phyloP scores from a whole-genome alignment of 495 filamentous ascomycete species.

The Letharia columbiana region DNA sequence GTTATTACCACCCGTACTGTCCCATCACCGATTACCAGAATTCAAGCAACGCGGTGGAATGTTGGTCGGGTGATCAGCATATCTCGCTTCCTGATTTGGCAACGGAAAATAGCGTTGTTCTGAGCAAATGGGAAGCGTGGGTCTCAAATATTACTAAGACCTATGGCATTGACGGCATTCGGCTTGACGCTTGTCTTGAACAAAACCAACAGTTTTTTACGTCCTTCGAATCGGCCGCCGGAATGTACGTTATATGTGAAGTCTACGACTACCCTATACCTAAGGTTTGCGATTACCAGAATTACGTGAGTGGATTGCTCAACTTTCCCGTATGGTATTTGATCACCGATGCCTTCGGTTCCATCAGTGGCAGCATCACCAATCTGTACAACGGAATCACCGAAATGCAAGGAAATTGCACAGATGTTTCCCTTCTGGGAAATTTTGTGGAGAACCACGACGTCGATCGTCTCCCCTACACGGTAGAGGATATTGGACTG shows the following conservation, averaged over 20 bases:
- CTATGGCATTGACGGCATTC: conserved; percentile 71
- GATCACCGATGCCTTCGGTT: conserved; percentile 54
- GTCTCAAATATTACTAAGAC: conserved; percentile 52
- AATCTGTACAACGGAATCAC: conserved; percentile 52
- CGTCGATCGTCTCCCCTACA: conserved; percentile 54
- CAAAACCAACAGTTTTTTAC: conserved; percentile 48
- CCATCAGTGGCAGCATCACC: conserved; percentile 48
- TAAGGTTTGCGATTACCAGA: conserved; percentile 59
- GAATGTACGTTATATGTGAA: background rate
- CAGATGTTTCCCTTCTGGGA: conserved; percentile 57
- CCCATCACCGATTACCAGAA: conserved; percentile 54
- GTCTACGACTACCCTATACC: conserved; percentile 52
- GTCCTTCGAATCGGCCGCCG: background rate
- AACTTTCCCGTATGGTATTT: conserved; percentile 67
- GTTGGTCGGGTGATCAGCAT: conserved; percentile 43
- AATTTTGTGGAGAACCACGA: conserved; percentile 80
- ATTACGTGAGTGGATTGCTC: conserved; percentile 49
- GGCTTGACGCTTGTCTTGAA: conserved; percentile 70
- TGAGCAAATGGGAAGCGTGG: conserved; percentile 44
- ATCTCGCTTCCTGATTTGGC: background rate
- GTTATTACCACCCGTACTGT: conserved; percentile 63
- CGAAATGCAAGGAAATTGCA: conserved; percentile 45
- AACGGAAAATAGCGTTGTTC: background rate
- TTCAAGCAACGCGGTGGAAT: conserved; percentile 40
- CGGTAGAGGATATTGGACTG: conserved; percentile 42